These are phyloP conservation scores for Tetratostichococcus sp. DNA, from an alignment of 139 green algal genomes.

Conservation along the genomic window DNA sequence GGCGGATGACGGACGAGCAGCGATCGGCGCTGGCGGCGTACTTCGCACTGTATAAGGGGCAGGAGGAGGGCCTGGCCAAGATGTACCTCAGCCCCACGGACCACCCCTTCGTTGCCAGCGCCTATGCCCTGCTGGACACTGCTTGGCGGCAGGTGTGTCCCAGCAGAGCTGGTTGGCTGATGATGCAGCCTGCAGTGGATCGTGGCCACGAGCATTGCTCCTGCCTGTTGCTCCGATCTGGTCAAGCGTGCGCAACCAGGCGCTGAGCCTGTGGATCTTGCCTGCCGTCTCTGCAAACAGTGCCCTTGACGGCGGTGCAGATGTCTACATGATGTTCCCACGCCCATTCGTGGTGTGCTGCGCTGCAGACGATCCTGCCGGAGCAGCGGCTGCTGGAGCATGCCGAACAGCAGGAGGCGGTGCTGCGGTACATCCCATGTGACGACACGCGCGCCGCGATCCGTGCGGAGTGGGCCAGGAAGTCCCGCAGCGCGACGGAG, in stretches of 20 bases:
- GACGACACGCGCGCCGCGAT: slow-evolving; percentile 29
- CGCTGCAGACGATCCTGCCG: slow-evolving; percentile 54
- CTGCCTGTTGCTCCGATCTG: too few relatives aligned
- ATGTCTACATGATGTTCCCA: too few relatives aligned
- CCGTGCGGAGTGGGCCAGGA: slow-evolving; percentile 9
- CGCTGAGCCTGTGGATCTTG: too few relatives aligned
- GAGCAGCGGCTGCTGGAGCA: slow-evolving; percentile 71
- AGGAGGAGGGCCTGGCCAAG: slow-evolving; percentile 49
- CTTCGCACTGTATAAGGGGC: slow-evolving; percentile 81
- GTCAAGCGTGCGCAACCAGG: too few relatives aligned
- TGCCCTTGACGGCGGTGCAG: too few relatives aligned
- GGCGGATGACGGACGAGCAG: slow-evolving; percentile 82
- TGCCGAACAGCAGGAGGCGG: slow-evolving; percentile 25
- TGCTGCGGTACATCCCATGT: slow-evolving; percentile 67
- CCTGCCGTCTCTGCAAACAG: too few relatives aligned
- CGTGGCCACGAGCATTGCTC: too few relatives aligned
- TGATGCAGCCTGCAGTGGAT: background rate
- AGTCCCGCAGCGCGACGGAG: background rate
- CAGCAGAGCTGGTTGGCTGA: background rate
- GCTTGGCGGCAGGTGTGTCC: slow-evolving; percentile 23
- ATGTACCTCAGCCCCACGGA: slow-evolving; percentile 25
- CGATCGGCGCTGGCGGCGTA: slow-evolving; percentile 78
- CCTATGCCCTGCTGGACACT: slow-evolving; percentile 36
- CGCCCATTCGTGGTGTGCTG: too few relatives aligned
- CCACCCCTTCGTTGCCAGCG: slow-evolving; percentile 62